phyloP scores from a whole-genome alignment of 1,284 basidiomycete species.

The Pascua guehoae region DNA sequence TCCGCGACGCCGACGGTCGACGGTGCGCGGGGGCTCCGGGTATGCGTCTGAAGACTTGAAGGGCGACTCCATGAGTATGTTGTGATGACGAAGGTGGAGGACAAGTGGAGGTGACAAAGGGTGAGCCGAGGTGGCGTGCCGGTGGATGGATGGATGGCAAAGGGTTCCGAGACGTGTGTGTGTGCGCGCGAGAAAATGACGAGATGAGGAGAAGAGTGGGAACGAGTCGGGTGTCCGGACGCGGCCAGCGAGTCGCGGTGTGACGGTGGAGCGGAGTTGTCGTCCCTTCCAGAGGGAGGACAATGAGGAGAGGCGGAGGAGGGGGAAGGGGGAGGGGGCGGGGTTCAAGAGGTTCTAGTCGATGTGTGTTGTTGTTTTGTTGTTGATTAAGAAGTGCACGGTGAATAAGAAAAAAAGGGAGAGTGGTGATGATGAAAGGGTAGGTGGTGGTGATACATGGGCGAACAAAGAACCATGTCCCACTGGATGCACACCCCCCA shows the following conservation, averaged over 20 bases:
- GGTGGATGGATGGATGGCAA: background rate
- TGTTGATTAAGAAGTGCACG: too few relatives aligned
- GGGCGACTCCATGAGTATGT: conserved; percentile 13
- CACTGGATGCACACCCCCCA: too few relatives aligned
- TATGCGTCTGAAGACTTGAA: background rate
- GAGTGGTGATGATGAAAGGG: background rate
- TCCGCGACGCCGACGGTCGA: conserved; percentile 33
- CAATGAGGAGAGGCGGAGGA: background rate
- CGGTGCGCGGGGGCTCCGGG: conserved; percentile 24
- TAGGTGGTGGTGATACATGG: background rate
- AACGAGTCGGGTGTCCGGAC: background rate
- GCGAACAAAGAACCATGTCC: background rate
- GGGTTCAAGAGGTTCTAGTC: too few relatives aligned
- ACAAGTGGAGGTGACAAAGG: background rate
- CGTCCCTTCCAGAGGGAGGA: background rate
- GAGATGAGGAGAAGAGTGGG: background rate
- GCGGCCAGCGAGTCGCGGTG: background rate
- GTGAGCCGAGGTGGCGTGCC: background rate
- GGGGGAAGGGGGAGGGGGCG: background rate
- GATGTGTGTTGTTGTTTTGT: too few relatives aligned
- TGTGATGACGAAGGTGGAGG: background rate
- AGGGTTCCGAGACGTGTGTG: background rate
- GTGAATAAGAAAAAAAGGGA: background rate
- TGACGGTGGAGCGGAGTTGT: background rate
- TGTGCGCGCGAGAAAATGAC: background rate